Evolutionary conservation across 768 basidiomycete species (phyloP).

Genomic region (Tricholoma terreum): DNA sequence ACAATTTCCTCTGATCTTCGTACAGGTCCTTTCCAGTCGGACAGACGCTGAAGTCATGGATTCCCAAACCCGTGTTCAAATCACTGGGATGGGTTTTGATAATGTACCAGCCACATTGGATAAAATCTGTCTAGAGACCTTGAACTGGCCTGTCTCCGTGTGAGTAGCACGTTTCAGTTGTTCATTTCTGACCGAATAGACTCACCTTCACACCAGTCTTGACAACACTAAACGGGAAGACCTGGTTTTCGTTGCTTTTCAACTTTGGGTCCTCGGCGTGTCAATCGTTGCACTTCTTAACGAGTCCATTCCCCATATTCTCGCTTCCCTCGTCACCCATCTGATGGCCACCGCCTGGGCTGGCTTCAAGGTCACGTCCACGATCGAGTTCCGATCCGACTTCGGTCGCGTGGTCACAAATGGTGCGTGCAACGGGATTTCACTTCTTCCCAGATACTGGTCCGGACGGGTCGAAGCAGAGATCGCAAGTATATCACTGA

Average conservation of each 20-base stretch:
- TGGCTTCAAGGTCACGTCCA: constrained; percentile 61
- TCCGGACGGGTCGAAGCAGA: constrained; percentile 54
- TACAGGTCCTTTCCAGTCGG: constrained; percentile 6
- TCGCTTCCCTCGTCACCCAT: constrained; percentile 73
- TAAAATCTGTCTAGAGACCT: constrained; percentile 50
- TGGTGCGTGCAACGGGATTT: constrained; percentile 58
- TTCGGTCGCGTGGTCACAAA: constrained; percentile 58
- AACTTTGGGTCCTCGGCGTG: constrained; percentile 79
- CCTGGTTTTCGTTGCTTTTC: constrained; percentile 72
- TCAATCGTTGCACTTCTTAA: constrained; percentile 68
- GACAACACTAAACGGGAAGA: constrained; percentile 75
- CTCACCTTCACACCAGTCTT: constrained; percentile 39
- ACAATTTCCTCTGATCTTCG: background rate
- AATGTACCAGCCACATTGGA: constrained; percentile 38
- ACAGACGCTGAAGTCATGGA: constrained; percentile 15
- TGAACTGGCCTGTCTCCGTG: constrained; percentile 71
- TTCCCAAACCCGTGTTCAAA: constrained; percentile 24
- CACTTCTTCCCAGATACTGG: constrained; percentile 67
- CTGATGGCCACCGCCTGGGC: constrained; percentile 72
- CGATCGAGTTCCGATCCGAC: constrained; percentile 51
- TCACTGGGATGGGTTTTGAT: constrained; percentile 32
- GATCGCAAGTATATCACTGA: constrained; percentile 60
- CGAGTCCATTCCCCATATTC: constrained; percentile 79
- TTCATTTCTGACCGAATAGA: background rate
- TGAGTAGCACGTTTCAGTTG: constrained; percentile 32